Evolutionary conservation across 768 basidiomycete species (phyloP), one percentile per base, ranked within the genome.

Genomic region (Hygrophoropsis aurantiaca): DNA sequence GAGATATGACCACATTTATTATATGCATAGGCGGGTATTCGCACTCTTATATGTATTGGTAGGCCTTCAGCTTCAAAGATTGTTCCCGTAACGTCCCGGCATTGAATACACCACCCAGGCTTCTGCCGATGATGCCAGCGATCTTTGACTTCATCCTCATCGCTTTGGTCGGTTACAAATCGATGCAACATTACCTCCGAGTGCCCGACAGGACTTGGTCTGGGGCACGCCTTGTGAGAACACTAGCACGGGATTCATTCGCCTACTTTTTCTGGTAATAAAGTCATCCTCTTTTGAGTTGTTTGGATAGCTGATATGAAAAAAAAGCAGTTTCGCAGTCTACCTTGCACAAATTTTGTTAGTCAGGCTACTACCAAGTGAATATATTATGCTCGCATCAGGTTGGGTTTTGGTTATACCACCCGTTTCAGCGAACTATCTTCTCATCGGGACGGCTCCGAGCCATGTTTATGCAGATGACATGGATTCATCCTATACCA

Each of bases 201-300:
- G 36, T 46, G 18, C 45, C 45, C 25, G 15, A 46, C 25, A 46
- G 40, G 25, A 24, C 16, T 18, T 41, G 45, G 45, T 46, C 26
- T 23, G 36, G 45, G 4, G 45, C 45, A 24, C 45, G 38, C 11
- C 38, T 46, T 8, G 21, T 42, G 36, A 40, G 18, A 13, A 13
- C 7, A 16, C 41, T 47, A 2, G 46, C 46, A 15, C 46, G 46
- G 15, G 46, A 47, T 23, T 47, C 46, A 15, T 27, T 47, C 15
- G 13, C 44, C 21, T 47, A 43, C 33, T 47, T 47, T 18, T 25
- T 47, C 27, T 42, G 38, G 46, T 47, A 38, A 7, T 30, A 37
- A 18, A 11, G n/a, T 11, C 10, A 15, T 10, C 15, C 26, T n/a
- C 5, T n/a, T 23, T 13, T 4, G 2, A 25, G 21, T 11, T 42